Percentiles rank a stretch among this genome's conserved stretches.
Conservation (phyloP, 2,329 filamentous ascomycete genomes). For the Blumeriella jaapii region DNA sequence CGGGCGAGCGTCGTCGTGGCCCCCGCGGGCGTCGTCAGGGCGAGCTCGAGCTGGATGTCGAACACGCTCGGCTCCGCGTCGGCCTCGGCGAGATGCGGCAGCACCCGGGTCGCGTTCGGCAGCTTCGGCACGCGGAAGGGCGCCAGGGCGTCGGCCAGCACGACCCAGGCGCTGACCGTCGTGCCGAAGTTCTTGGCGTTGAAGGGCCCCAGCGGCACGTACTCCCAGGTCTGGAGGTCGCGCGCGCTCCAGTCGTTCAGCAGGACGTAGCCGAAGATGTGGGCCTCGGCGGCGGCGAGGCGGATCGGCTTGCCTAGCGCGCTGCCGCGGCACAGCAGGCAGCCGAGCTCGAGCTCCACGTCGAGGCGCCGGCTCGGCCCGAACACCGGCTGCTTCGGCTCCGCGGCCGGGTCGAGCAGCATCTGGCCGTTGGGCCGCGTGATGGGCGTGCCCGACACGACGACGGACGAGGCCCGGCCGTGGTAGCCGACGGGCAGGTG, state of each 20-base stretch:
- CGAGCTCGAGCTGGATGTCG: constrained; percentile 58
- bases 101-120: constrained; percentile 39
- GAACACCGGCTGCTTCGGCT: constrained; percentile 48
- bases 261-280: constrained; percentile 69
- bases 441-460: constrained; percentile 63
- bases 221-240: constrained; percentile 78
- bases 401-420: constrained; percentile 48
- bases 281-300: constrained; percentile 51
- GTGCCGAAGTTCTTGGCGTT: constrained; percentile 77
- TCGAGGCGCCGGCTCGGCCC: constrained; percentile 57
- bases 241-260: constrained; percentile 83
- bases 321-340: constrained; percentile 57
- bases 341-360: constrained; percentile 71
- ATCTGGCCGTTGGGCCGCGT: constrained; percentile 68
- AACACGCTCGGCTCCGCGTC: constrained; percentile 47
- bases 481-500: constrained; percentile 77
- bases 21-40: constrained; percentile 42
- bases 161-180: constrained; percentile 68
- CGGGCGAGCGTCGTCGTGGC: constrained; percentile 44
- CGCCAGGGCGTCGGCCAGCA: constrained; percentile 64
- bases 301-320: constrained; percentile 51
- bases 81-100: constrained; percentile 55
- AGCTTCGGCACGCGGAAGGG: constrained; percentile 48
- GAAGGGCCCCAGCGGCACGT: constrained; percentile 71
- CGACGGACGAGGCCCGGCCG: constrained; percentile 63